Base-by-base conservation (phyloP, 176 grass and related monocot genomes). In the Ananas comosus region DNA sequence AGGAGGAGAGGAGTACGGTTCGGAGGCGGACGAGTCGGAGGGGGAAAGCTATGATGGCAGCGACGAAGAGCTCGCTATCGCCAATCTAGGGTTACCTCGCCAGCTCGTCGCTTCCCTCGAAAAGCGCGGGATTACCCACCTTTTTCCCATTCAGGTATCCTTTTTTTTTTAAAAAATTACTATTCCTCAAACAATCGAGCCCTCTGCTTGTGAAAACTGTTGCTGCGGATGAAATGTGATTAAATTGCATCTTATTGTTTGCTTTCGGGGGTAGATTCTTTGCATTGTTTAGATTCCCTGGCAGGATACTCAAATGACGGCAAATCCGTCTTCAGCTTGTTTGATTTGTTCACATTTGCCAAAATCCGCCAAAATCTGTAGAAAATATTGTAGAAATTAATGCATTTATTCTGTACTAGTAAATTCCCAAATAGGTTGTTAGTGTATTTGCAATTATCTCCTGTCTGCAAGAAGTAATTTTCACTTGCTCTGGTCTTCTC, bases 81-180 rank as follows among this genome's bases (percentile, higher is more conserved):
- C 77, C 74, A 99, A 79, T 57, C 80, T 99, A 12, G 89, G 82
- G 13, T 72, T 99, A 67, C 84, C 90, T 42, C 74, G 78, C 28
- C 80, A 88, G 67, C 87, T 99, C 33, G 87, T 99, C 7, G 76
- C 51, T 66, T 82, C 81, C 12, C 82, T 99, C 77, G 90, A 88
- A 77, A 86, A 93, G 78, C 89, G 87, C 12, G 94, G 90, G 9
- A 99, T 99, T 69, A 99, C 87, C 7, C 84, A 80, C 53, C 84
- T 99, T 24, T 99, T 99, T 78, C 94, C 94, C 9, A 99, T 99
- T 72, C 94, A 99, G 89, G 94, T 99, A 61, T 22, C 2, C 16
- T 19, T 2, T 61, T 22, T 61, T 9, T 10, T 61, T 59, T 59
- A 27, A n/a, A n/a, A n/a, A n/a, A 27, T 33, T 7, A 42, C 33